Evolutionary conservation across 2,329 filamentous ascomycete genomes (phyloP), one percentile per base, ranked within the genome.

Genomic region (Kalmusia sp.): DNA sequence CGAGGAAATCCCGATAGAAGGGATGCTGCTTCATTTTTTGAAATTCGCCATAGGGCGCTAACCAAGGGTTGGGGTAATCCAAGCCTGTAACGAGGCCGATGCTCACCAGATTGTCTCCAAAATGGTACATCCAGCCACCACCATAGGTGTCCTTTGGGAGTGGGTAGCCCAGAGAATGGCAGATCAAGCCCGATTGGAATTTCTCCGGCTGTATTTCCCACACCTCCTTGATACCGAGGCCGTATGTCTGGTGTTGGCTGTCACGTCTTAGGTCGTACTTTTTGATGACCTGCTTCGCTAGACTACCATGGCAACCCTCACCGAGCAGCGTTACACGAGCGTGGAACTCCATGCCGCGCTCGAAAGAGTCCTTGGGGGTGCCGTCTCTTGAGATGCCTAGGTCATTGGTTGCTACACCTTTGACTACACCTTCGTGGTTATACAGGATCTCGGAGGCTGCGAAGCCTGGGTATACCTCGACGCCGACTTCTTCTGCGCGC

Each of bases 41-140:
- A 75, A 99, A 99, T 74, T 99, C 95, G 52, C 87, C 86, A 72
- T 98, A 99, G 0, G 95, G 95, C 3, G 93, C 95, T 50, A 98
- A 78, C 92, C 93, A 99, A 0, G 95, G 95, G 76, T 99, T 99
- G 35, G 91, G 83, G 74, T 99, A 99, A 80, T 99, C 95, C 49
- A 99, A 83, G 21, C 93, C 93, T 31, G 96, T 90, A 9, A 99
- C 95, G 15, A 98, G 82, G 21, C 95, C 95, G 51, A 99, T 82
- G 62, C 88, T 92, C 55, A 99, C 93, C 66, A 98, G 84, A 76
- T 98, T 99, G 66, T 99, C 93, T 31, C 93, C 95, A 75, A 98
- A 99, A 76, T 99, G 95, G 71, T 99, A 99, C 91, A 99, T 93
- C 88, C 92, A 99, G n/a, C 91, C 92, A 61, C 95, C 95, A 62